Evolutionary conservation across 225 moss, liverwort and hornwort species (phyloP).

Genomic region (Lunularia cruciata): DNA sequence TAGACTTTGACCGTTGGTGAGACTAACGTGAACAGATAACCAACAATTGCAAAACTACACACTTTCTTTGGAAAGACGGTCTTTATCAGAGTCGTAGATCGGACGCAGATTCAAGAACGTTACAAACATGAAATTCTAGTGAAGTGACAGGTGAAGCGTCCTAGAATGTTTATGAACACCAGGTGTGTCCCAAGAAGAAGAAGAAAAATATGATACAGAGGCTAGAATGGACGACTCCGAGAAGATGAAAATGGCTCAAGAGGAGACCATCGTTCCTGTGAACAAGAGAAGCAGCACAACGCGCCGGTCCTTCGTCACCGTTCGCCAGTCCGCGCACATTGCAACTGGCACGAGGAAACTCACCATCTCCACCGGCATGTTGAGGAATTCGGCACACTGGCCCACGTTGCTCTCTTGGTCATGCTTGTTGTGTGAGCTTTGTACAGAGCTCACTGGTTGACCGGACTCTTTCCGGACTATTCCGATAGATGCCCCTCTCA

Average conservation of each 20-base stretch:
- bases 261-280: constrained; percentile 1
- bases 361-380: constrained; percentile 16
- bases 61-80: not conserved
- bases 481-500: too few species aligned
- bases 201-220: too few species aligned
- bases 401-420: not conserved
- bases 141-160: constrained; percentile 9
- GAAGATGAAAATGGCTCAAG: constrained; percentile 8
- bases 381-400: constrained; percentile 18
- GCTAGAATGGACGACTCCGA: constrained; percentile 11
- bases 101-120: constrained; percentile 16
- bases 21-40: not conserved
- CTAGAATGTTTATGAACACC: constrained; percentile 3
- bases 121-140: constrained; percentile 10
- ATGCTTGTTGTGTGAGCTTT: too few species aligned
- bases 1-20: constrained; percentile 3
- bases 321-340: constrained; percentile 13
- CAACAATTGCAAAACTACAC: not conserved
- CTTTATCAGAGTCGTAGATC: not conserved
- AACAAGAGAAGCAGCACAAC: constrained; percentile 11
- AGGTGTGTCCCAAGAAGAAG: not conserved
- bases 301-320: constrained; percentile 18
- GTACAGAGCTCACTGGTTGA: too few species aligned
- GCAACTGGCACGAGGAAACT: constrained; percentile 3
- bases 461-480: too few species aligned